Base-by-base conservation (phyloP, 2,329 filamentous ascomycete genomes). In the Periglandula ipomoeae region DNA sequence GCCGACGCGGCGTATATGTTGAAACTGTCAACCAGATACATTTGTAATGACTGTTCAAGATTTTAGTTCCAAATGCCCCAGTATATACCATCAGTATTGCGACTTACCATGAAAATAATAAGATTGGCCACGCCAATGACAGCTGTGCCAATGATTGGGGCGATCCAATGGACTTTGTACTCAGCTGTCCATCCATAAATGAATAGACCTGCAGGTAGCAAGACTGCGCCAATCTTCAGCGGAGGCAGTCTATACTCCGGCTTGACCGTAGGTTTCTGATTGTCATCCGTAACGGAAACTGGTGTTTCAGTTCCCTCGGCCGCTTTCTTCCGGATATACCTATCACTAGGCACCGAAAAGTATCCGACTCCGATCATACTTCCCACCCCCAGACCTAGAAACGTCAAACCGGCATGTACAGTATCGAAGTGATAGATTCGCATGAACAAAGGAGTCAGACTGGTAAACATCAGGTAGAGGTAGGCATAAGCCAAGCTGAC, bases 21-120 rank as follows among this genome's bases (percentile, higher is more conserved):
- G 46, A 65, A 70, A 4, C 73, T 74, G 45, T 84, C 79, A n/a
- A 84, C 73, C 2, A 84, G 70, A 55, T 85, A 84, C 2, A 30
- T 19, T 44, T 46, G 19, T n/a, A 24, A 46, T 13, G 3, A 30
- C 27, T 30, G 6, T 30, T 7, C 6, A 30, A 30, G 27, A 3
- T n/a, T 24, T 46, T 46, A 20, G 43, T 17, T 17, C 35, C 8
- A n/a, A 15, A 3, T n/a, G 7, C 13, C 8, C 23, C 15, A 22
- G 4, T 15, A 22, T 15, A 42, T 27, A 42, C 24, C 20, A 19
- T n/a, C 15, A 22, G 8, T 58, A 65, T 60, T 78, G 79, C 46
- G 13, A 4, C 80, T 77, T 37, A 76, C 55, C 54, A 70, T 63
- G 55, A 71, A 70, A 3, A 67, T 61, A 10, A 61, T 59, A 19